Evolutionary conservation across 257 asterid species (phyloP), one percentile per base, ranked within the genome.

Genomic region (Phtheirospermum japonicum): DNA sequence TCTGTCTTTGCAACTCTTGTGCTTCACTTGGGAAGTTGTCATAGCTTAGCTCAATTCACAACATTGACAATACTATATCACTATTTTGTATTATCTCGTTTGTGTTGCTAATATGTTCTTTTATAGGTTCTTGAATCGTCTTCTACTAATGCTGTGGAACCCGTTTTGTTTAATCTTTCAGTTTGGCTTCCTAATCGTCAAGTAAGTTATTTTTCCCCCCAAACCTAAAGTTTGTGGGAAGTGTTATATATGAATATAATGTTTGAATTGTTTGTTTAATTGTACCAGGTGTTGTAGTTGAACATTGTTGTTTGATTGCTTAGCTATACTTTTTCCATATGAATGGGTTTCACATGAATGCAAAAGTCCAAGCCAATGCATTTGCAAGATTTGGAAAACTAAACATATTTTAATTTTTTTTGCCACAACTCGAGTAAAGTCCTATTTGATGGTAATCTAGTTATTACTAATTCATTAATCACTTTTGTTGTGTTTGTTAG

Each of bases 321-420:
- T n/a, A n/a, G n/a, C n/a, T n/a, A n/a, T n/a, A n/a, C n/a, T n/a
- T n/a, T n/a, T n/a, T n/a, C n/a, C n/a, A n/a, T n/a, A n/a, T n/a
- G n/a, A n/a, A n/a, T 28, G 9, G 51, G 49, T 23, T 32, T 52
- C 37, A 45, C 20, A n/a, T 82, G 93, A 87, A 87, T 63, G 75
- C 79, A 40, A 83, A 82, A 67, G 83, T 84, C 58, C 82, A 96
- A 64, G 89, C 86, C 55, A 83, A 89, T 71, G 95, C 99, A 16
- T 89, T 83, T 85, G 93, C 95, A 73, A 96, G 97, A 46, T 87
- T 92, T 76, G 97, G 99, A 78, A 94, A 85, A 52, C 83, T 92
- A 69, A 78, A 96, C 85, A 82, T n/a, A n/a, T n/a, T n/a, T n/a
- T n/a, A n/a, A n/a, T n/a, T n/a, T n/a, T n/a, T n/a, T n/a, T n/a